phyloP scores from a whole-genome alignment of 2,329 filamentous ascomycete genomes.

The Cercospora brassicicola region DNA sequence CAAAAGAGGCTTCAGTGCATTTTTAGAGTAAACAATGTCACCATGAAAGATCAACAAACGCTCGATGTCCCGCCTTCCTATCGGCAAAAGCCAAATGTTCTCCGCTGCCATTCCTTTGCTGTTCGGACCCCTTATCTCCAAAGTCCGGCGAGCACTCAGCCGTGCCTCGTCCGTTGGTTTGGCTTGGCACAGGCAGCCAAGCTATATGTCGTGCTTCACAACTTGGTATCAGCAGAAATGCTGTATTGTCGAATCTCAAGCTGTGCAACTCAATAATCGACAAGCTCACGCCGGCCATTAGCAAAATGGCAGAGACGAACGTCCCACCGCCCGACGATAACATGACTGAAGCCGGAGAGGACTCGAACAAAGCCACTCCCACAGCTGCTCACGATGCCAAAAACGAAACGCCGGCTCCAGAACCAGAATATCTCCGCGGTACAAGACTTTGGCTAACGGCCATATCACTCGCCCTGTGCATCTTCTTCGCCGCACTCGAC shows the following conservation, averaged over 20 bases:
- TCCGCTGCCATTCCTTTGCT: neutral
- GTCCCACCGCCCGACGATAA: neutral
- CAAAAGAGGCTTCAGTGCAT: no score
- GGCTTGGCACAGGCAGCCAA: neutral
- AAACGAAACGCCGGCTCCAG: neutral
- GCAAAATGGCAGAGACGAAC: neutral
- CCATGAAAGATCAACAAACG: neutral
- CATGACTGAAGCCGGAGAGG: neutral
- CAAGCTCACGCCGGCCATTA: neutral
- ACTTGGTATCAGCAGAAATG: neutral
- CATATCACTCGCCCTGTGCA: neutral
- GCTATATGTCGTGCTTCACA: neutral
- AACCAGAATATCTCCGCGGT: neutral
- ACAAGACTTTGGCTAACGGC: neutral
- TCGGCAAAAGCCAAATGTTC: neutral
- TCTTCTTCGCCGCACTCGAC: constrained; percentile 12
- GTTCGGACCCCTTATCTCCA: neutral
- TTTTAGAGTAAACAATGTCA: no score
- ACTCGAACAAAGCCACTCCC: neutral
- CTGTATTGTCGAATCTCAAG: neutral
- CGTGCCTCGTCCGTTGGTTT: neutral
- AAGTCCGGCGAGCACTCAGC: neutral
- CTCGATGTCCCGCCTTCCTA: neutral
- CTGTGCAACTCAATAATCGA: neutral
- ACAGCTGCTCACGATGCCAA: neutral